Base-by-base conservation (phyloP, 306 rosid species). In the Rubus parviflorus region DNA sequence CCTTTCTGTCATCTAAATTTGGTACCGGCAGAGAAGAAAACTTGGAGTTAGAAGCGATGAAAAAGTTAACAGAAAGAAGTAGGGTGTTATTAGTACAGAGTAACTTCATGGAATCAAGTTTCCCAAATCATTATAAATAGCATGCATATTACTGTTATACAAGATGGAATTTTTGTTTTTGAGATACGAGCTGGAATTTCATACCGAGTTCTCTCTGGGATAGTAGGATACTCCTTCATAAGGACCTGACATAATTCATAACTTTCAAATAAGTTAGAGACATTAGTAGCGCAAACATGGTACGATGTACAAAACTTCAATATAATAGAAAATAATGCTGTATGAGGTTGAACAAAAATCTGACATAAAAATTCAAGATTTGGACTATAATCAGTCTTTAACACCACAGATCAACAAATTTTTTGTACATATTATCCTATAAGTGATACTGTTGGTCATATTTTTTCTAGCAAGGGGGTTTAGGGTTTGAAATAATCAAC, bases 141-240 rank as follows among this genome's bases (percentile, higher is more conserved):
- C 3, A 23, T 37, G 56, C 41, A 61, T 46, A 81, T 40, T 67
- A 70, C 66, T 66, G 61, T 70, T 8, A 66, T 68, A 77, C 38
- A 74, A 66, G 22, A 35, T 13, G 74, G 73, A 61, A 40, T 83
- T 45, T 12, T 45, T 45, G 48, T 45, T 45, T 45, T 45, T 30
- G 35, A 30, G 35, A 45, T 0, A 45, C 8, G 48, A 45, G 8
- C 1, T 8, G 22, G 13, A 37, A 37, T 14, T 57, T 66, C 91
- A 79, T 89, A 95, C 97, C 90, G 57, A 79, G 76, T 68, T 63
- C 79, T 89, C 96, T 80, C 85, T 86, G 1, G 98, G 96, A 83
- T 75, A 91, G 82, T 81, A 93, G 46, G 96, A 93, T 53, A 91
- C 88, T 63, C 90, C 97, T 88, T 92, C 93, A 73, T 86, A 92